Evolutionary conservation across 192 early-diverging fungal species (phyloP).

Genomic region (Pilaira anomala): DNA sequence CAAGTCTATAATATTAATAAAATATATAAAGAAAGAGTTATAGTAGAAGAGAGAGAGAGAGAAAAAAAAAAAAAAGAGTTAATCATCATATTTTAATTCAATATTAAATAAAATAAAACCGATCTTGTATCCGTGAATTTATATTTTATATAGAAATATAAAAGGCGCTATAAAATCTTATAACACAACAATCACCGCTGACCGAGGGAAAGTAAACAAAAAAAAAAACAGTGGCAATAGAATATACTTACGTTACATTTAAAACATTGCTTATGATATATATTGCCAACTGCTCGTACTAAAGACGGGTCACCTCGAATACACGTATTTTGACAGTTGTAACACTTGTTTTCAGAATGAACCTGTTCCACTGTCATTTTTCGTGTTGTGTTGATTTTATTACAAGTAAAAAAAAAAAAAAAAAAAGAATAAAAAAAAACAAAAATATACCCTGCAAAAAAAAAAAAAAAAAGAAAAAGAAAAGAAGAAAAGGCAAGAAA

Average conservation of each 20-base stretch:
- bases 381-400: not conserved
- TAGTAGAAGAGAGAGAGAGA: too few relatives aligned
- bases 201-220: not conserved
- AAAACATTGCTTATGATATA: conserved; percentile 26
- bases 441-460: not conserved
- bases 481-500: not conserved
- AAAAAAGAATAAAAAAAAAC: not conserved
- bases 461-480: not conserved
- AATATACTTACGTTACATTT: conserved; percentile 16
- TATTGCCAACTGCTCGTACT: conserved; percentile 8
- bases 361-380: conserved; percentile 1
- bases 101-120: too few relatives aligned
- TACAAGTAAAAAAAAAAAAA: not conserved
- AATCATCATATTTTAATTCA: too few relatives aligned
- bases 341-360: not conserved
- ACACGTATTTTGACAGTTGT: conserved; percentile 2
- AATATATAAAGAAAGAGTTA: too few relatives aligned
- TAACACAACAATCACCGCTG: not conserved
- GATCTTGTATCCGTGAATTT: not conserved
- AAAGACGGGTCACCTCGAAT: conserved; percentile 6
- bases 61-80: too few relatives aligned
- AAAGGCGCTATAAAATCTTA: not conserved
- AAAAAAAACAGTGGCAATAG: not conserved
- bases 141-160: not conserved
- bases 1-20: conserved; percentile 46